Conservation (phyloP, 805 yeast genomes). For the Saccharomycopsis sp. region DNA sequence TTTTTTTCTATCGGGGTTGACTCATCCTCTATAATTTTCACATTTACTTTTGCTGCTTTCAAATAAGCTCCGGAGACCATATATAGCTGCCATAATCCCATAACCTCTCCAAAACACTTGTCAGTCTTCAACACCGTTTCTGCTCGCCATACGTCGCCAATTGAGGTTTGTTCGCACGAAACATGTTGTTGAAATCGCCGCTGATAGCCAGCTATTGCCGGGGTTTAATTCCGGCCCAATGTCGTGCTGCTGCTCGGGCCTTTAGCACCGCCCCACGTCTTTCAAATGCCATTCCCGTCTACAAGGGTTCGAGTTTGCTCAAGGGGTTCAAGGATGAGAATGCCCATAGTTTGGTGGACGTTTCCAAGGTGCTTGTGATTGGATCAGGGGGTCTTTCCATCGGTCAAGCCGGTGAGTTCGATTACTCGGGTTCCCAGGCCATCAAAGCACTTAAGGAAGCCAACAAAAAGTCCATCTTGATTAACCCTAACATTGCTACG, state of each 20-base stretch:
- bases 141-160: no score
- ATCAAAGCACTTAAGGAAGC: conserved; percentile 93
- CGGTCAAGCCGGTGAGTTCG: conserved; percentile 98
- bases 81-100: no score
- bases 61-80: no score
- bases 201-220: background rate
- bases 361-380: conserved; percentile 78
- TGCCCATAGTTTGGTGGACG: conserved; percentile 69
- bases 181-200: background rate
- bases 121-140: no score
- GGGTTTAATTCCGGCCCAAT: background rate
- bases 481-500: conserved; percentile 95
- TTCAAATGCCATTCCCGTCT: conserved; percentile 23
- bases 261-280: background rate
- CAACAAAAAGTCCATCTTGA: conserved; percentile 73
- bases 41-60: no score
- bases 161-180: no score
- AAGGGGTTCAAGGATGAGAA: conserved; percentile 52
- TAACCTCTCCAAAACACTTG: no score
- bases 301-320: conserved; percentile 60
- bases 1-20: no score
- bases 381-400: conserved; percentile 97
- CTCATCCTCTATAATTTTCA: no score
- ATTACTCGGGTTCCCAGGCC: conserved; percentile 96
- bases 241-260: background rate